Evolutionary conservation across 495 filamentous ascomycete genomes (phyloP).

Genomic region (Daldinia decipiens): DNA sequence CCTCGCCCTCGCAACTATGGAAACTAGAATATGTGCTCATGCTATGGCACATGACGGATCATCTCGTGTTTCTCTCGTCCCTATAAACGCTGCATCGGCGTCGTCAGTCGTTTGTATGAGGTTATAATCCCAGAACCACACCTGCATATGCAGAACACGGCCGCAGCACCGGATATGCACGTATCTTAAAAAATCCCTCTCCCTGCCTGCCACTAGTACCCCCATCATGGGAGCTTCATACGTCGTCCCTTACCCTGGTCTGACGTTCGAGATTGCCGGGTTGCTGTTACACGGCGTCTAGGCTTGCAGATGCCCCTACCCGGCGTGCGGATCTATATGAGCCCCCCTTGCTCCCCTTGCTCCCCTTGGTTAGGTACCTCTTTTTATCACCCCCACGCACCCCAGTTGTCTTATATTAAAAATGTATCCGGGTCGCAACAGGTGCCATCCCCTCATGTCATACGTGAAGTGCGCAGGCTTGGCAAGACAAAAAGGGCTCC

Average conservation of each 20-base stretch:
- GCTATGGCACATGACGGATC: conserved; percentile 36
- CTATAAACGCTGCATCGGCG: conserved; percentile 9
- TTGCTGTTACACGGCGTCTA: conserved; percentile 27
- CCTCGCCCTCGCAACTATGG: not conserved
- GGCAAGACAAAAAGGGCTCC: conserved; percentile 1
- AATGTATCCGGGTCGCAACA: conserved; percentile 13
- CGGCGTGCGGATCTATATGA: conserved; percentile 23
- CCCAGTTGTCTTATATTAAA: conserved; percentile 22
- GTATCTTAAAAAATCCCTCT: conserved; percentile 15
- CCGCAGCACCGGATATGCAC: conserved; percentile 22
- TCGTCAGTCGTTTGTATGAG: conserved; percentile 16
- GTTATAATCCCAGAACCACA: conserved; percentile 12
- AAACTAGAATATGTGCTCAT: conserved; percentile 34
- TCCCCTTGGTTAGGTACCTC: not conserved
- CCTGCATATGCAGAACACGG: conserved; percentile 34
- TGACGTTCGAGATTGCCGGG: conserved; percentile 14
- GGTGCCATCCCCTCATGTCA: conserved; percentile 23
- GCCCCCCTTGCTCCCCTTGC: not conserved
- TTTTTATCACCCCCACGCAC: conserved; percentile 27
- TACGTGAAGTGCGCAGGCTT: conserved; percentile 12
- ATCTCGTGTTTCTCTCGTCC: conserved; percentile 12
- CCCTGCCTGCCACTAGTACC: conserved; percentile 2
- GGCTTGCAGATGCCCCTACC: conserved; percentile 29
- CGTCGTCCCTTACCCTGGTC: conserved; percentile 12
- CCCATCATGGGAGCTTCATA: conserved; percentile 4